phyloP scores from a whole-genome alignment of 1,139 yeast species.

The Suhomyces yuchorum region DNA sequence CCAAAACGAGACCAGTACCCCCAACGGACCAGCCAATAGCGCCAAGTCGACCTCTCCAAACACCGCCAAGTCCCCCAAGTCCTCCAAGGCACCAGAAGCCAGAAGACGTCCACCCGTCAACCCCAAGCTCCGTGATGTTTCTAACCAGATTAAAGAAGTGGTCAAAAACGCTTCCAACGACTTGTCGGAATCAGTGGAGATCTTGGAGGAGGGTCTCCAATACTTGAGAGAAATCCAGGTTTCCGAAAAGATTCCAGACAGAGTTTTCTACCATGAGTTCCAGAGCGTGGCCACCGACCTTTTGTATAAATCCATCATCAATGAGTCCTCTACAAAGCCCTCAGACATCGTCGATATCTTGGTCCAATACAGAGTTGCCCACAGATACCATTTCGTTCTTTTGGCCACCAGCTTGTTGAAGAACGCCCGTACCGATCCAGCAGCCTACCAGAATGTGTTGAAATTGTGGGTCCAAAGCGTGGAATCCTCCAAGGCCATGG shows the following conservation, averaged over 20 bases:
- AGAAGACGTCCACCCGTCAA: constrained; percentile 12
- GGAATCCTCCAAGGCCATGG: constrained; percentile 26
- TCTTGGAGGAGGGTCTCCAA: constrained; percentile 46
- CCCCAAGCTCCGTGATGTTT: constrained; percentile 39
- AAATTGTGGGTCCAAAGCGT: constrained; percentile 38
- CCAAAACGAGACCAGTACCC: neutral
- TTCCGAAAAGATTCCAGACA: constrained; percentile 31
- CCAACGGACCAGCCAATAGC: neutral
- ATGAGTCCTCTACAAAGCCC: constrained; percentile 20
- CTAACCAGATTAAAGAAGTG: constrained; percentile 33
- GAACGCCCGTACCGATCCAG: constrained; percentile 10
- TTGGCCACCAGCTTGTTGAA: constrained; percentile 27
- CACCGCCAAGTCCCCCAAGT: neutral
- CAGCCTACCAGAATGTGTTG: constrained; percentile 29
- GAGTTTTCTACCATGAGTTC: constrained; percentile 22
- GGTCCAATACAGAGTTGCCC: constrained; percentile 33
- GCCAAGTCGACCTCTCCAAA: neutral
- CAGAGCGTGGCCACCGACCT: constrained; percentile 30
- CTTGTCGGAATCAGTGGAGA: constrained; percentile 36
- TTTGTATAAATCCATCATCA: constrained; percentile 24
- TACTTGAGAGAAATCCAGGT: constrained; percentile 43
- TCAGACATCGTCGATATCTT: constrained; percentile 33
- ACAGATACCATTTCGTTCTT: constrained; percentile 34
- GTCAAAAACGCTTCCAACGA: constrained; percentile 24
- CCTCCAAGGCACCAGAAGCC: neutral